A percentile compares a stretch with the other conserved stretches of the same genome.
phyloP scores from a whole-genome alignment of 108 stramenopile species.

The Skeletonema grethae region DNA sequence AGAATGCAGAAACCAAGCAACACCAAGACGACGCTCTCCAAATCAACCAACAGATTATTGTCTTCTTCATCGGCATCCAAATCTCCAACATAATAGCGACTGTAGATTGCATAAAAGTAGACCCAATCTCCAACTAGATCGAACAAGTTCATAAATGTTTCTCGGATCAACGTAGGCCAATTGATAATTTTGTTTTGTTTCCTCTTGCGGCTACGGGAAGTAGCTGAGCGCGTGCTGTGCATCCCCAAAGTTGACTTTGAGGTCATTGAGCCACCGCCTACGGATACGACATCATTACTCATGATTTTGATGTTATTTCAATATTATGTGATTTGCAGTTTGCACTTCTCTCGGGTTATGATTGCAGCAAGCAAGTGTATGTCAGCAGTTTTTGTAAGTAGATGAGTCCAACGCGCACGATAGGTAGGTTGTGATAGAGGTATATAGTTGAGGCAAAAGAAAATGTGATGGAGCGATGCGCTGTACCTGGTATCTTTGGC shows the following conservation, averaged over 20 bases:
- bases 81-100: conserved; percentile 4
- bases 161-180: conserved; percentile 15
- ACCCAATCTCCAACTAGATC: conserved; percentile 27
- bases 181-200: conserved; percentile 12
- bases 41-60: not conserved
- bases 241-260: not conserved
- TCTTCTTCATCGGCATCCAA: conserved; percentile 5
- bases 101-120: conserved; percentile 12
- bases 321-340: too few relatives aligned
- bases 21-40: conserved; percentile 7
- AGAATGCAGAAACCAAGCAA: conserved; percentile 25
- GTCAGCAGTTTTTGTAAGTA: too few relatives aligned
- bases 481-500: not conserved
- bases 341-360: too few relatives aligned
- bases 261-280: not conserved
- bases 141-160: conserved; percentile 17
- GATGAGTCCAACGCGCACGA: too few relatives aligned
- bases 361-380: too few relatives aligned
- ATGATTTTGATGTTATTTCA: too few relatives aligned
- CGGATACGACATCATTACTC: not conserved
- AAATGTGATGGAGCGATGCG: not conserved
- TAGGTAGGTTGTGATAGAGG: too few relatives aligned
- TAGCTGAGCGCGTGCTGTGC: not conserved
- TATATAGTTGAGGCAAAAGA: too few relatives aligned
- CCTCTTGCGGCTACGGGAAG: not conserved